phyloP scores from a whole-genome alignment of 768 basidiomycete genomes.

The Boletellus ananas region DNA sequence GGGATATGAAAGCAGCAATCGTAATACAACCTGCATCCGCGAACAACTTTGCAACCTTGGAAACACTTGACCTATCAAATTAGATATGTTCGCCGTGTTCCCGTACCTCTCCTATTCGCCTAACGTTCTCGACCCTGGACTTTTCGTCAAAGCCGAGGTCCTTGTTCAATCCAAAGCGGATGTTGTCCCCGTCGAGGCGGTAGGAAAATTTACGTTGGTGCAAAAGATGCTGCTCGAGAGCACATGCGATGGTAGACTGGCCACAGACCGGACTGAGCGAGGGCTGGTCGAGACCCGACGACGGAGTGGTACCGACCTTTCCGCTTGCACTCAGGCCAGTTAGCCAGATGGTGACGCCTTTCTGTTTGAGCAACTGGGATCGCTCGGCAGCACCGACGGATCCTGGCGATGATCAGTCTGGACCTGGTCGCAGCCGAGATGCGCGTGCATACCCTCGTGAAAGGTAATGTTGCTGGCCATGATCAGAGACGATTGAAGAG shows the following conservation, averaged over 20 bases:
- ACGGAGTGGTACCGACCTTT: constrained; percentile 52
- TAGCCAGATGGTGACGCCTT: constrained; percentile 91
- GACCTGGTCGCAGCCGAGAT: neutral
- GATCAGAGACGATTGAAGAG: neutral
- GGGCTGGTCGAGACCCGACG: neutral
- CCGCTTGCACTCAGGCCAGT: constrained; percentile 95
- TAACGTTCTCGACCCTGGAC: constrained; percentile 93
- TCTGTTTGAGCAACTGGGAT: constrained; percentile 62
- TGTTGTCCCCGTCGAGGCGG: constrained; percentile 93
- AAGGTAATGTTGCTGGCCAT: constrained; percentile 60
- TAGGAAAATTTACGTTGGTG: constrained; percentile 84
- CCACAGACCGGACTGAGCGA: neutral
- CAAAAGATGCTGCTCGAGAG: constrained; percentile 92
- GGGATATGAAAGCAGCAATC: constrained; percentile 97
- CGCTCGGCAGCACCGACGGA: constrained; percentile 72
- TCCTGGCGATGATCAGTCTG: constrained; percentile 41
- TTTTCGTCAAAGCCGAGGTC: constrained; percentile 92
- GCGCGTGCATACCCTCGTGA: constrained; percentile 49
- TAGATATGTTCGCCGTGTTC: neutral
- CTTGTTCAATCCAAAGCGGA: constrained; percentile 95
- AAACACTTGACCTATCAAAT: constrained; percentile 8
- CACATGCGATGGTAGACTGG: constrained; percentile 95
- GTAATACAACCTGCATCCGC: constrained; percentile 82
- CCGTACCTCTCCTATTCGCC: constrained; percentile 89
- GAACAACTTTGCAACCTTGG: constrained; percentile 90